These are phyloP conservation scores for Aspergillus thermomutatus DNA, from an alignment of 2,329 filamentous ascomycete species.

Conservation along the genomic window DNA sequence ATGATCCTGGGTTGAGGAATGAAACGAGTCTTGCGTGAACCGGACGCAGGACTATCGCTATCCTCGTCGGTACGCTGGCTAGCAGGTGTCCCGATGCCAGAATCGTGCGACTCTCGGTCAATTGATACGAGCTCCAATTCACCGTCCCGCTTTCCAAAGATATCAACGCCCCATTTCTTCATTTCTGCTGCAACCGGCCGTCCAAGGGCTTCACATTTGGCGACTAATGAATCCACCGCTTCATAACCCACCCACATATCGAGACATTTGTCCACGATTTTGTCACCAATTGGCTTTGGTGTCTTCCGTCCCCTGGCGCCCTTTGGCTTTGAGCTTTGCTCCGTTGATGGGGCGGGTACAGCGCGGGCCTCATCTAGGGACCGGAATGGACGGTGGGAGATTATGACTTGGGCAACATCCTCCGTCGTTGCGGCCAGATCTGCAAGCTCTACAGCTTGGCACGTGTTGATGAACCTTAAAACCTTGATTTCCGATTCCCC, in stretches of 20 bases:
- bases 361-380: conserved; percentile 63
- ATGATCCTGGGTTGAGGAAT: conserved; percentile 73
- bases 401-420: conserved; percentile 64
- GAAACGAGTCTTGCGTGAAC: conserved; percentile 41
- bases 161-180: conserved; percentile 65
- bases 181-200: conserved; percentile 63
- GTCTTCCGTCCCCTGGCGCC: conserved; percentile 50
- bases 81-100: conserved; percentile 63
- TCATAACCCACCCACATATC: conserved; percentile 77
- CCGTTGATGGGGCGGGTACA: conserved; percentile 52
- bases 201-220: conserved; percentile 69
- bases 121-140: conserved; percentile 60
- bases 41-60: conserved; percentile 37
- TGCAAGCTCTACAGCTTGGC: conserved; percentile 69
- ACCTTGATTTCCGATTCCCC: conserved; percentile 52
- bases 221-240: conserved; percentile 78
- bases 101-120: conserved; percentile 54
- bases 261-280: conserved; percentile 62
- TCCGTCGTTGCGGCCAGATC: conserved; percentile 76
- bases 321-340: conserved; percentile 41
- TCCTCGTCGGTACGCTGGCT: conserved; percentile 47
- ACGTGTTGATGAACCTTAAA: conserved; percentile 79
- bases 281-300: conserved; percentile 60
- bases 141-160: conserved; percentile 60
- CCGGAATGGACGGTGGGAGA: conserved; percentile 72